Evolutionary conservation across 2,329 filamentous ascomycete genomes (phyloP).

Genomic region (Apiospora phragmitis): DNA sequence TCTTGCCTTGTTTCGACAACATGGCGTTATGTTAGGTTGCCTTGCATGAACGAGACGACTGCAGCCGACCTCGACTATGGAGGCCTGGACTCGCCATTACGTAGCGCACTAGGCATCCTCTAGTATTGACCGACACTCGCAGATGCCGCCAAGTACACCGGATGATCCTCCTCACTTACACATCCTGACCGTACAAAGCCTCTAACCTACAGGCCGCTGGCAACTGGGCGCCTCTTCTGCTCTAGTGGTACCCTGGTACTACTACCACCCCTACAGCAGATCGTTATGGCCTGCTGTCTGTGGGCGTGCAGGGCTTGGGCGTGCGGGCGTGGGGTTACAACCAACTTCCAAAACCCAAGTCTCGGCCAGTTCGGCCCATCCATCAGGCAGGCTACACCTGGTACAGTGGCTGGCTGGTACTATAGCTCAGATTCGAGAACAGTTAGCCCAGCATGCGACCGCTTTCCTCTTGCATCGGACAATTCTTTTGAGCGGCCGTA

Average conservation of each 20-base stretch:
- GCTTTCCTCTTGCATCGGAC: slow-evolving; percentile 5
- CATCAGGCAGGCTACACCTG: neutral
- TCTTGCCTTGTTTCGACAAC: slow-evolving; percentile 2
- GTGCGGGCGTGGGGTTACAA: neutral
- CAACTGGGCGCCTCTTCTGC: neutral
- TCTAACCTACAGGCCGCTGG: too few species aligned
- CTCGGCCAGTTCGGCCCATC: neutral
- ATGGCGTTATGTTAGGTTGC: slow-evolving; percentile 4
- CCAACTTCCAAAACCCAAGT: neutral
- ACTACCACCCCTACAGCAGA: slow-evolving; percentile 5
- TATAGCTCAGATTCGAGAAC: neutral
- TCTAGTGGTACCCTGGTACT: neutral
- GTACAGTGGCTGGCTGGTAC: neutral
- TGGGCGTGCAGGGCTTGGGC: neutral
- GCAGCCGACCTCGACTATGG: neutral
- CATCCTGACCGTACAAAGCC: neutral
- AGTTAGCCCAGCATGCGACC: neutral
- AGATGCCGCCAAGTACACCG: neutral
- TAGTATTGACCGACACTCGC: slow-evolving; percentile 3
- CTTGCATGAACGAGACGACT: slow-evolving; percentile 6
- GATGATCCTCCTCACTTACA: neutral
- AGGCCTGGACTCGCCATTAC: neutral
- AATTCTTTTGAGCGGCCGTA: neutral
- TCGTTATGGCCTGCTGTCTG: neutral
- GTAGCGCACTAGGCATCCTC: neutral